phyloP scores from a whole-genome alignment of 345 rosid genomes.

The Lagerstroemia speciosa region DNA sequence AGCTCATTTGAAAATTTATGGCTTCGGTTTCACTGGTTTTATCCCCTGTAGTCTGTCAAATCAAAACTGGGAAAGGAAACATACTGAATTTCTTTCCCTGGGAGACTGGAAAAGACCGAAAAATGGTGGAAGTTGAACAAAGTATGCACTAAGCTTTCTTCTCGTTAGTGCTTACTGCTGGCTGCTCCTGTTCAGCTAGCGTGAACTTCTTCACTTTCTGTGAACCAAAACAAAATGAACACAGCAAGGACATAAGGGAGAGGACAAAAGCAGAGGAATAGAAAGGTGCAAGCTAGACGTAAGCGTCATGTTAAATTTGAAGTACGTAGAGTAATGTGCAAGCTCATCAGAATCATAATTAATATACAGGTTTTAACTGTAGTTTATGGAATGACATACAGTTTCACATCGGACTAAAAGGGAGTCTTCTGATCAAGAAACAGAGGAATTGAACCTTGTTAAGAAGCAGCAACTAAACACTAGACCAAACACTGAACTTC shows the following conservation, averaged over 20 bases:
- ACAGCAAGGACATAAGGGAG: neutral
- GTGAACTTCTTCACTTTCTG: conserved; percentile 74
- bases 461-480: neutral
- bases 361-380: neutral
- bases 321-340: too few species aligned
- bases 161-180: conserved; percentile 23
- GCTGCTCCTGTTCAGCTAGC: conserved; percentile 30
- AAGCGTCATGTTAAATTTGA: neutral
- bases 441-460: neutral
- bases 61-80: conserved; percentile 8
- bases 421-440: neutral
- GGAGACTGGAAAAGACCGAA: neutral
- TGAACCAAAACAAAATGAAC: neutral
- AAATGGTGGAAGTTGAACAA: neutral
- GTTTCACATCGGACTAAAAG: neutral
- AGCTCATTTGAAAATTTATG: neutral
- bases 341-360: too few species aligned
- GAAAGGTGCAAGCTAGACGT: neutral
- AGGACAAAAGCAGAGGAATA: neutral
- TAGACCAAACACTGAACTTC: neutral
- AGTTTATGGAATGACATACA: neutral
- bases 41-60: neutral
- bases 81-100: neutral
- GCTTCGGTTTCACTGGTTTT: neutral
- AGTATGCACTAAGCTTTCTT: conserved; percentile 29